Evolutionary conservation across 768 basidiomycete genomes (phyloP), one percentile per base, ranked within the genome.

Genomic region (Pulveroboletus sp.): DNA sequence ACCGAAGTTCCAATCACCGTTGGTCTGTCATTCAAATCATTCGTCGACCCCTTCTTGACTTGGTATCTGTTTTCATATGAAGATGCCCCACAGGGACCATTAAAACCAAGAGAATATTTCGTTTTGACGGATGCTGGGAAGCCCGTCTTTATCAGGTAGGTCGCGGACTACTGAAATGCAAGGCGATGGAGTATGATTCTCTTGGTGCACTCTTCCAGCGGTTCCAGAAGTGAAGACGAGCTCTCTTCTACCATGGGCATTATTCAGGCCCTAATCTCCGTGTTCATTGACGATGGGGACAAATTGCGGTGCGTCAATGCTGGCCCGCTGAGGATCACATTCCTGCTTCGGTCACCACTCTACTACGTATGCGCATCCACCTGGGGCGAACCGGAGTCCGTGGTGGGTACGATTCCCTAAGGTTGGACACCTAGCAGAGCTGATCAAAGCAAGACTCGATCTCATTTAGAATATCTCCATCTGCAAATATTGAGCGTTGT

Each of bases 51-150:
- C 29, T 26, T 45, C 27, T 10, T 29, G n/a, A n/a, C 34, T 51
- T 49, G 38, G 57, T 27, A 35, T 47, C 11, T 38, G 11, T 7
- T 34, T 5, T 31, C 12, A 46, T 39, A 12, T 35, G 31, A 39
- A 60, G 55, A 57, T 39, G 53, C 42, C 45, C 39, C 42, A 29
- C 54, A 45, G 2, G 55, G 64, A n/a, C 53, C 53, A 13, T 69
- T 68, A 60, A 71, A 75, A 44, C 80, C 79, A 20, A 77, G 93
- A 45, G 82, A 91, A 63, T 99, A 97, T 67, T 96, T 89, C 62
- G 80, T 97, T 14, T 76, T 98, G 17, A 97, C 94, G 0, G 84
- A 94, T 54, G 96, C 96, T 26, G 96, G 96, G 24, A 98, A 99
- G 68, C 94, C 94, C n/a, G 93, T 99, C 11, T 99, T 89, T 62